A percentile compares a stretch with the other conserved stretches of the same genome.
Evolutionary conservation across 2,329 filamentous ascomycete genomes (phyloP).

Genomic region (Ascochyta pisi): DNA sequence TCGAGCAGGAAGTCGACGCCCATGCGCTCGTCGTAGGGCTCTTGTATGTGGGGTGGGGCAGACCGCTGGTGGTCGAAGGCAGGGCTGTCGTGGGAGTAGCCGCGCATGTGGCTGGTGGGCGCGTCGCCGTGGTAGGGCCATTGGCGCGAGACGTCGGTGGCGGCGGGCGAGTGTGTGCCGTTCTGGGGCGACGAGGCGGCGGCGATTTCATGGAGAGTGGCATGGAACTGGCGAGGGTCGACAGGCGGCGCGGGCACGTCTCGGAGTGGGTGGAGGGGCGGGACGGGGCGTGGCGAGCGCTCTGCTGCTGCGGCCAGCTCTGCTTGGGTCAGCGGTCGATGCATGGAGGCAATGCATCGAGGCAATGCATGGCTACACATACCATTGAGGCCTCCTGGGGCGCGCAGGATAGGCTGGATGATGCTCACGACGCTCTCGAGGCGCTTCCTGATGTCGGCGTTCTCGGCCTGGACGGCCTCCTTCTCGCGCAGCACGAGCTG

Average conservation of each 20-base stretch:
- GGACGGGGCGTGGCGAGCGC: constrained; percentile 52
- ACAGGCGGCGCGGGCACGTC: constrained; percentile 19
- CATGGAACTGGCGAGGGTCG: constrained; percentile 33
- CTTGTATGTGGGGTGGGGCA: constrained; percentile 28
- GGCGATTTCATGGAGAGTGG: constrained; percentile 31
- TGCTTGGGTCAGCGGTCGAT: constrained; percentile 21
- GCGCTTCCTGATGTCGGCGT: constrained; percentile 75
- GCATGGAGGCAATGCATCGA: too few species aligned
- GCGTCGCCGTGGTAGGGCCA: constrained; percentile 43
- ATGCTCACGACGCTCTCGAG: constrained; percentile 70
- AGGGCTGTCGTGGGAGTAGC: constrained; percentile 45
- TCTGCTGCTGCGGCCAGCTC: constrained; percentile 59
- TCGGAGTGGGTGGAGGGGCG: constrained; percentile 19
- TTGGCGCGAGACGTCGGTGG: constrained; percentile 32
- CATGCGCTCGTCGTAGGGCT: constrained; percentile 64
- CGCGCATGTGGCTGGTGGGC: constrained; percentile 45
- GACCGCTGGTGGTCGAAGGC: constrained; percentile 30
- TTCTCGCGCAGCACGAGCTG: constrained; percentile 78
- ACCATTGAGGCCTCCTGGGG: constrained; percentile 55
- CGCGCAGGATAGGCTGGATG: constrained; percentile 64
- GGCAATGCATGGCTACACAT: constrained; percentile 15
- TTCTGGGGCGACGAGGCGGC: constrained; percentile 30
- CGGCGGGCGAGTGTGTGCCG: constrained; percentile 36
- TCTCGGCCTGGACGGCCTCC: constrained; percentile 78
- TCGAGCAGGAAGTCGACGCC: constrained; percentile 76